Evolutionary conservation across 2,329 filamentous ascomycete genomes (phyloP).

Genomic region (Scolecobasidium constrictum): DNA sequence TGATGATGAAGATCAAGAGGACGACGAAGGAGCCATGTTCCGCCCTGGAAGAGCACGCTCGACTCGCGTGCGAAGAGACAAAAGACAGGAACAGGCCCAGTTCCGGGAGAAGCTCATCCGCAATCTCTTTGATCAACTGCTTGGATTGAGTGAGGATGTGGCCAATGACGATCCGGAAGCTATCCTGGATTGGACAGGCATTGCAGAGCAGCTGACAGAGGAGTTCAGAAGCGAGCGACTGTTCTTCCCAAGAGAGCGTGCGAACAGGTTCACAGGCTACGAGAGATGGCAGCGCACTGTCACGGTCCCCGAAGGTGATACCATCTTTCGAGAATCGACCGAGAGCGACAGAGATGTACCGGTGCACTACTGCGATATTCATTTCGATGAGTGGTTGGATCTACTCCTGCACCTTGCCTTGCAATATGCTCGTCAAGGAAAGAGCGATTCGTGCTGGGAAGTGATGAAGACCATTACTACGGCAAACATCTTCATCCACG

Average conservation of each 20-base stretch:
- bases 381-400: conserved; percentile 78
- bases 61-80: background rate
- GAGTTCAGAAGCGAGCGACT: conserved; percentile 6
- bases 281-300: conserved; percentile 13
- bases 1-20: background rate
- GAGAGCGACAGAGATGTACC: conserved; percentile 26
- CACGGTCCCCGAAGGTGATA: conserved; percentile 19
- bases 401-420: conserved; percentile 83
- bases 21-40: background rate
- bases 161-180: conserved; percentile 7
- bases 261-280: conserved; percentile 30
- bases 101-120: conserved; percentile 3
- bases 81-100: conserved; percentile 1
- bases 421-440: conserved; percentile 56
- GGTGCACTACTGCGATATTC: conserved; percentile 60
- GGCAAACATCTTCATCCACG: conserved; percentile 72
- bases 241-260: conserved; percentile 6
- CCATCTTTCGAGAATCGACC: conserved; percentile 2
- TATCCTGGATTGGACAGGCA: conserved; percentile 2
- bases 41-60: background rate
- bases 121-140: conserved; percentile 5
- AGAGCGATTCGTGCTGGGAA: conserved; percentile 64
- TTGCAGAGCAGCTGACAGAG: conserved; percentile 9
- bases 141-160: background rate
- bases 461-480: conserved; percentile 68